Conservation (phyloP, 306 rosid genomes). For the Glycyrrhiza uralensis region DNA sequence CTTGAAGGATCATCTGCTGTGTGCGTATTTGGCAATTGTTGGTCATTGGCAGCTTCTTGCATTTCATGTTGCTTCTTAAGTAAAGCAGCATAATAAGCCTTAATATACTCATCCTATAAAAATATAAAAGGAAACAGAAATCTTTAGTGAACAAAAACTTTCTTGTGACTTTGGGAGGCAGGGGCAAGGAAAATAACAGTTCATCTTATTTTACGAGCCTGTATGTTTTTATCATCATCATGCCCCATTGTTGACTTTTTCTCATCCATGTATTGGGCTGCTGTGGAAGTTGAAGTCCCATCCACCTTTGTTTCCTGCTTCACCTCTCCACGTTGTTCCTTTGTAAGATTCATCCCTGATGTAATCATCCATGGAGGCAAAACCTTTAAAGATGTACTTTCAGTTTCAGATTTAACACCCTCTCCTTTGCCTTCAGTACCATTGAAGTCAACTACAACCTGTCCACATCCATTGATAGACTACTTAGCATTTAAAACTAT, state of each 20-base stretch:
- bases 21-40: slow-evolving; percentile 27
- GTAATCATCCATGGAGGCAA: slow-evolving; percentile 98
- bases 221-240: slow-evolving; percentile 53
- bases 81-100: slow-evolving; percentile 87
- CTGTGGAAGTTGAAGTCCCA: slow-evolving; percentile 49
- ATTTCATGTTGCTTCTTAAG: slow-evolving; percentile 66
- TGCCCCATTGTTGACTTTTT: slow-evolving; percentile 51
- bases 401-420: slow-evolving; percentile 64
- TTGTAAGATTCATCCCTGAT: slow-evolving; percentile 86
- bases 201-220: slow-evolving; percentile 42
- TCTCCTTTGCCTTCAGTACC: slow-evolving; percentile 64
- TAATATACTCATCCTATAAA: slow-evolving; percentile 74
- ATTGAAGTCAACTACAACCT: slow-evolving; percentile 86
- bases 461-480: slow-evolving; percentile 29
- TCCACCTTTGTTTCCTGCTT: slow-evolving; percentile 71
- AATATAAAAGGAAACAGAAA: slow-evolving; percentile 17
- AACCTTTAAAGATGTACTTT: slow-evolving; percentile 52
- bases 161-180: neutral
- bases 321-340: slow-evolving; percentile 88
- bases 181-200: slow-evolving; percentile 9
- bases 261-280: slow-evolving; percentile 51
- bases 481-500: neutral
- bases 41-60: slow-evolving; percentile 58
- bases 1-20: slow-evolving; percentile 35
- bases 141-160: neutral